These are phyloP conservation scores for Vitis hybrid DNA, from an alignment of 177 flowering plant species.

Conservation along the genomic window DNA sequence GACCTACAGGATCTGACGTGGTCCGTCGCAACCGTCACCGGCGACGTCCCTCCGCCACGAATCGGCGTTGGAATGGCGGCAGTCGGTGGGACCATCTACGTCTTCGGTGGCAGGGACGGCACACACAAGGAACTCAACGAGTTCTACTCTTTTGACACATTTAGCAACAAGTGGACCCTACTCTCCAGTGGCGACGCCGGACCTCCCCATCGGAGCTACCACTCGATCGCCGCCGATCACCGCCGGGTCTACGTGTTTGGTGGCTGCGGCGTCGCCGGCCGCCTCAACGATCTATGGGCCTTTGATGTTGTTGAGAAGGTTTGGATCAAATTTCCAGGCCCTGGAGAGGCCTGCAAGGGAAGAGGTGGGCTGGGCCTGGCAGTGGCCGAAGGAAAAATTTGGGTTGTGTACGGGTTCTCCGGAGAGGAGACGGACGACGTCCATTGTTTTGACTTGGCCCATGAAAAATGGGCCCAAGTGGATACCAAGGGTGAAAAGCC, in stretches of 20 bases:
- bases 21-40: conserved; percentile 67
- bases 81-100: conserved; percentile 59
- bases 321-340: conserved; percentile 56
- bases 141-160: conserved; percentile 79
- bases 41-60: conserved; percentile 91
- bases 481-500: conserved; percentile 85
- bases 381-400: conserved; percentile 59
- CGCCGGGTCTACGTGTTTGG: conserved; percentile 72
- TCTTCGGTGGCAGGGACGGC: conserved; percentile 87
- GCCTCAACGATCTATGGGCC: conserved; percentile 86
- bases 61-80: conserved; percentile 93
- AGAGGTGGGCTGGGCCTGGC: conserved; percentile 91
- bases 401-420: conserved; percentile 94
- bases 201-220: conserved; percentile 83
- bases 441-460: conserved; percentile 62
- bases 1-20: conserved; percentile 63
- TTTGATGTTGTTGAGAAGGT: conserved; percentile 43
- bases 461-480: conserved; percentile 55
- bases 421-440: conserved; percentile 86
- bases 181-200: conserved; percentile 56
- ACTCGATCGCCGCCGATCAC: conserved; percentile 70
- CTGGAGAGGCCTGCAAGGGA: conserved; percentile 59
- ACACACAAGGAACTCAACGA: conserved; percentile 80
- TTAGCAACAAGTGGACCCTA: conserved; percentile 60
- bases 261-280: conserved; percentile 76